Evolutionary conservation across 2,329 filamentous ascomycete species (phyloP).

Genomic region (Cucurbitaria berberidis): DNA sequence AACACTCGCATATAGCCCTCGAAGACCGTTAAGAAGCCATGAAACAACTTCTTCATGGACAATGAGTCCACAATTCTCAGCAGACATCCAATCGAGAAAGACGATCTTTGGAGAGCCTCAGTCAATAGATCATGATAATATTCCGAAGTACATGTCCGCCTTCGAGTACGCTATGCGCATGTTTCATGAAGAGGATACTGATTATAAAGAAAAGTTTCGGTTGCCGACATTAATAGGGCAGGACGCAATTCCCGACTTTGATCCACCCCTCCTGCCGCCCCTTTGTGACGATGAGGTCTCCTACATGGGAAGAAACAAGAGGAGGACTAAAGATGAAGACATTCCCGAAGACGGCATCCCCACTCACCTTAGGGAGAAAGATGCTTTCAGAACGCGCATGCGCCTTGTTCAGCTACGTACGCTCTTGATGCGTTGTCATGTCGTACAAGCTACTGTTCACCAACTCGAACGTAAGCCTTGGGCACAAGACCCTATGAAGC

Average conservation of each 20-base stretch:
- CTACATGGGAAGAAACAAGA: background rate
- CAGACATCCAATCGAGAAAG: background rate
- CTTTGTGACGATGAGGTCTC: background rate
- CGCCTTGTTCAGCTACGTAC: constrained; percentile 10
- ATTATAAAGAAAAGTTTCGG: background rate
- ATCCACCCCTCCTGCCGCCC: background rate
- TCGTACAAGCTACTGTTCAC: constrained; percentile 9
- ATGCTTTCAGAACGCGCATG: constrained; percentile 1
- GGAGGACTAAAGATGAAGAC: background rate
- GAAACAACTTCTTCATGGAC: background rate
- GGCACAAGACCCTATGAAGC: background rate
- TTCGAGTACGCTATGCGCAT: background rate
- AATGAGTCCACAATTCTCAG: background rate
- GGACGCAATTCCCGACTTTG: background rate
- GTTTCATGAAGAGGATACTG: background rate
- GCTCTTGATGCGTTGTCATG: constrained; percentile 20
- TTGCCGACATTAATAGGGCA: background rate
- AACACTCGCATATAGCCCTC: background rate
- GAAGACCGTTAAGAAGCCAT: background rate
- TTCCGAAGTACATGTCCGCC: background rate
- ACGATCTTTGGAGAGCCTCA: background rate
- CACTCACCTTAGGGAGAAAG: background rate
- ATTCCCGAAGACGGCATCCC: background rate
- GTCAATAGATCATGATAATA: background rate
- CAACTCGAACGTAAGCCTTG: constrained; percentile 3